phyloP scores from a whole-genome alignment of 2,329 filamentous ascomycete genomes.

The Aspergillus hortae region DNA sequence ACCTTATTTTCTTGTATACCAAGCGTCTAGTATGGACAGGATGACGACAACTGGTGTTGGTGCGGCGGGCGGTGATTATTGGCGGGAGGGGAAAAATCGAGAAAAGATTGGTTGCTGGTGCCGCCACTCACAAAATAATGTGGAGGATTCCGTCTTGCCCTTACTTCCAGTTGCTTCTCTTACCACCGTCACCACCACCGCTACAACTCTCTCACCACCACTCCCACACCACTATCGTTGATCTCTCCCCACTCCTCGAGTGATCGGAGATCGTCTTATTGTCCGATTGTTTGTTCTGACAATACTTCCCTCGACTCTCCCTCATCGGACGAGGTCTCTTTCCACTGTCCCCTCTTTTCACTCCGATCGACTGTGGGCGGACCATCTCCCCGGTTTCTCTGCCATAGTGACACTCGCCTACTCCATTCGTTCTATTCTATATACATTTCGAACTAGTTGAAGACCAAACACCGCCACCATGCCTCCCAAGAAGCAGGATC shows the following conservation, averaged over 20 bases:
- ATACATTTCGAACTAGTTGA: constrained; percentile 5
- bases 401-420: background rate
- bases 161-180: constrained; percentile 3
- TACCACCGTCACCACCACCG: background rate
- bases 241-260: background rate
- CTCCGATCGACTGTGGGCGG: constrained; percentile 4
- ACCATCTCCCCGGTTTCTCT: background rate
- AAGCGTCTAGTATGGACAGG: too few relatives aligned
- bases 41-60: background rate
- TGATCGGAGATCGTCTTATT: background rate
- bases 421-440: constrained; percentile 6
- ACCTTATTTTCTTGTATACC: too few relatives aligned
- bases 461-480: constrained; percentile 34
- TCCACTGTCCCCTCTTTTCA: constrained; percentile 3
- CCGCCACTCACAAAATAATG: constrained; percentile 32
- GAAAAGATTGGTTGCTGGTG: constrained; percentile 1
- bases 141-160: constrained; percentile 23
- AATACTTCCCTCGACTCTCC: background rate
- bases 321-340: background rate
- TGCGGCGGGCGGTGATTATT: background rate
- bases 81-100: background rate
- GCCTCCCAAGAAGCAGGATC: constrained; percentile 46
- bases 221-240: too few relatives aligned
- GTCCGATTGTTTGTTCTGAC: too few relatives aligned
- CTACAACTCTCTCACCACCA: background rate